Evolutionary conservation across 768 basidiomycete genomes (phyloP), one percentile per base, ranked within the genome.

Genomic region (Leccinum obscurum): DNA sequence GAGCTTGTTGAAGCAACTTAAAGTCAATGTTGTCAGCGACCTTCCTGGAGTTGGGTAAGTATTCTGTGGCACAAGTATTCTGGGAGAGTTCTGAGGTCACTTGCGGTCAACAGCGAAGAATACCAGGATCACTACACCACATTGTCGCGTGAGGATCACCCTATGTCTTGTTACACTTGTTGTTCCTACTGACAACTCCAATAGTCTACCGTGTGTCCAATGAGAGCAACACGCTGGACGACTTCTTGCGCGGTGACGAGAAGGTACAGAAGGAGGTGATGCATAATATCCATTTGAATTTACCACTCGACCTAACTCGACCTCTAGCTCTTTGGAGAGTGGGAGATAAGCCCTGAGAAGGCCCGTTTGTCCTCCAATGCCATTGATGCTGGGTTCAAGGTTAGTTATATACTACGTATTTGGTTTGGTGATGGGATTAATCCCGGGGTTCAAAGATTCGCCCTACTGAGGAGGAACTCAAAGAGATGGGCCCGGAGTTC

Each of bases 401-500:
- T 81, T 30, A 41, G 68, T 50, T 41, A 28, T 53, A n/a, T 39
- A 8, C 15, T 37, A 15, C 15, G 8, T 56, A 24, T 39, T n/a
- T 35, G 6, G 11, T 39, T 15, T 39, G 8, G 15, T 39, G n/a
- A 17, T 3, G 28, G 6, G n/a, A 26, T 55, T 39, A 14, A 60
- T 34, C 34, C 4, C 54, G 46, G 3, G n/a, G 13, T 17, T 11
- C 60, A 13, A 34, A 86, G 86, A 87, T 89, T 65, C 86, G 87
- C 34, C 88, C 87, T 1, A 85, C 85, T 2, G 83, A 83, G 68
- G 83, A 79, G 64, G 88, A 89, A 69, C 76, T 88, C 61, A 88
- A 87, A 70, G 85, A 88, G 72, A 88, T 88, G 86, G 87, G 87
- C n/a, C 87, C 86, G 15, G 87, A 89, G 66, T 89, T 88, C 75